Base-by-base conservation (phyloP, 2,329 filamentous ascomycete species). In the Aspergillus novofumigatus region DNA sequence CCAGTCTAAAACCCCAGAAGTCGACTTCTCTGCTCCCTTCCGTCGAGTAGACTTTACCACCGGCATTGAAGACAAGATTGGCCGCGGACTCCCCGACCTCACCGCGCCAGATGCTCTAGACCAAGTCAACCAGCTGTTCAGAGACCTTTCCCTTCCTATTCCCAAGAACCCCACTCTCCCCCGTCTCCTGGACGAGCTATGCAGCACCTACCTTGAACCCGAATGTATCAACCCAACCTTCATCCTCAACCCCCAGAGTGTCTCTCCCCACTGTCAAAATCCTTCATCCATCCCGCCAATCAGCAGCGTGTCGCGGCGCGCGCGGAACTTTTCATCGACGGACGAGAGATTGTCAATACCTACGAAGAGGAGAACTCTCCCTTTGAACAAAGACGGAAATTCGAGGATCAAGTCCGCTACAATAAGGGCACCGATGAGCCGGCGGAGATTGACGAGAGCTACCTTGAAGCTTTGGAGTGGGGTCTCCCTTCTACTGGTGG, bases 361-460 rank as follows among this genome's bases (percentile, higher is more conserved):
- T 99, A 99, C 73, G 94, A 99, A 73, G 94, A 99, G 75, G 94
- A 99, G 72, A 99, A 99, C 73, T 90, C 91, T 52, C 94, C 94
- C 0, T 86, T 89, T 54, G 89, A 88, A 66, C 94, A 99, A 76
- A 83, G 90, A 49, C 81, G 83, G 55, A 99, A 99, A 74, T 92
- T 99, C 62, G 75, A 86, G 49, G 81, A 82, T 61, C 85, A 87
- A 67, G 69, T 80, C 2, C 68, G 67, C 20, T 80, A 73, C 60
- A 76, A 76, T 56, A 77, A 74, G 1, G 78, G 80, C 1, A 79
- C 78, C 17, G 78, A 76, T 38, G 80, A 83, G 49, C 74, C 76
- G 59, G 65, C 77, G 58, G 66, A 81, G 65, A 67, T 82, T 72
- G 92, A 97, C 67, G 89, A 95, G 76, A 89, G 85, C 67, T 99